These are phyloP conservation scores for Fusarium protoensiforme DNA, from an alignment of 2,329 filamentous ascomycete genomes.

Conservation along the genomic window DNA sequence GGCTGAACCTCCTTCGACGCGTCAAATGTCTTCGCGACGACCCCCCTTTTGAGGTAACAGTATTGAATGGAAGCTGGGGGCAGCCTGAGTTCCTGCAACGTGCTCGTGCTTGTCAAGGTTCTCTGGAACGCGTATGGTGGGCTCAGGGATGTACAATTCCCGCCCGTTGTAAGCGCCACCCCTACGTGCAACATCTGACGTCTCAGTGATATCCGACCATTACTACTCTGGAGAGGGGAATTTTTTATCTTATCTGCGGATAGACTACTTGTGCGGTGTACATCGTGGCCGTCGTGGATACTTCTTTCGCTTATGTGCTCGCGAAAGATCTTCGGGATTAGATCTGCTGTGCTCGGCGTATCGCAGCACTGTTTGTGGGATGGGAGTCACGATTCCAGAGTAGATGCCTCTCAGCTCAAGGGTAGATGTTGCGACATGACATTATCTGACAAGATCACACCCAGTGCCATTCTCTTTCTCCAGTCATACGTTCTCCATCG, in stretches of 20 bases:
- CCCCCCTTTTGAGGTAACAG: neutral
- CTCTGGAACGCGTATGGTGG: neutral
- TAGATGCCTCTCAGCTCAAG: neutral
- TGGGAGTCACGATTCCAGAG: neutral
- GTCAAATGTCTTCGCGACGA: neutral
- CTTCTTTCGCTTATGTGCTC: neutral
- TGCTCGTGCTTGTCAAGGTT: neutral
- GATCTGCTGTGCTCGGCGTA: neutral
- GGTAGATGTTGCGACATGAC: neutral
- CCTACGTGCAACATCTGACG: neutral
- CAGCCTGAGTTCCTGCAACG: neutral
- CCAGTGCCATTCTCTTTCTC: neutral
- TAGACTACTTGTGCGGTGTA: neutral
- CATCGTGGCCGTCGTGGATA: neutral
- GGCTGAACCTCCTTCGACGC: neutral
- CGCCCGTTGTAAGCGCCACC: neutral
- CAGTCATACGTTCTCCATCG: neutral
- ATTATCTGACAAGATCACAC: neutral
- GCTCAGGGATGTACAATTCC: neutral
- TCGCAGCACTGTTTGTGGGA: neutral
- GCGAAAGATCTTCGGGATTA: neutral
- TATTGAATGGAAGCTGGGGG: neutral
- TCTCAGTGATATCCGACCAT: neutral
- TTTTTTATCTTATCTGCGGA: neutral
- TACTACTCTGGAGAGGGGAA: neutral